Conservation (phyloP, 306 rosid genomes). For the Erythrophleum fordii region DNA sequence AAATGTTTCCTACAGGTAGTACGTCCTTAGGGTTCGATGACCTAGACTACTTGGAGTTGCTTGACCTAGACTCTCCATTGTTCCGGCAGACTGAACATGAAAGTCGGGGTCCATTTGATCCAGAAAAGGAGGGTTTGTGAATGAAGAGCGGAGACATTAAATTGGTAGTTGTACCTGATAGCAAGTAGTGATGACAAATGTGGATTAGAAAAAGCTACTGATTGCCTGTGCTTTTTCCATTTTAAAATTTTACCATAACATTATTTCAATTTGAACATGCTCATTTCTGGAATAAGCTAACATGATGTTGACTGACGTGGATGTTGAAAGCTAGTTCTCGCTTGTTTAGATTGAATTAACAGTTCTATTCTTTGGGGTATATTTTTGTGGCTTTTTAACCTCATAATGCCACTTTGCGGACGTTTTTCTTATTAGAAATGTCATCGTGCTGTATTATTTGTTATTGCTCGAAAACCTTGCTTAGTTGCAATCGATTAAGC, state of each 20-base stretch:
- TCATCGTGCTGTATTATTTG: neutral
- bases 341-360: neutral
- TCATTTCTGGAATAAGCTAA: slow-evolving; percentile 37
- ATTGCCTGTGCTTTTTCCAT: slow-evolving; percentile 24
- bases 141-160: neutral
- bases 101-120: slow-evolving; percentile 22
- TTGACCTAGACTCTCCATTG: slow-evolving; percentile 55
- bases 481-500: too few relatives aligned
- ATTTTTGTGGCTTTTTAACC: too few relatives aligned
- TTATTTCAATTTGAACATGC: slow-evolving; percentile 22
- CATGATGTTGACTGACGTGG: slow-evolving; percentile 14
- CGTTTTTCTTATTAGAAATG: neutral
- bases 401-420: too few relatives aligned
- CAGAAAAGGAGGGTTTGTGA: neutral
- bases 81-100: slow-evolving; percentile 4
- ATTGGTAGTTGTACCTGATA: neutral
- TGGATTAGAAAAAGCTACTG: neutral
- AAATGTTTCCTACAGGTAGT: slow-evolving; percentile 20
- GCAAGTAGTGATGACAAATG: neutral
- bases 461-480: too few relatives aligned
- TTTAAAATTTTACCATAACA: neutral
- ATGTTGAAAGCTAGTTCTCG: neutral
- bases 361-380: too few relatives aligned
- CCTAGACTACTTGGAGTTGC: slow-evolving; percentile 57
- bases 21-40: neutral